phyloP scores from a whole-genome alignment of 1,284 basidiomycete species.

The Heterobasidion irregulare region DNA sequence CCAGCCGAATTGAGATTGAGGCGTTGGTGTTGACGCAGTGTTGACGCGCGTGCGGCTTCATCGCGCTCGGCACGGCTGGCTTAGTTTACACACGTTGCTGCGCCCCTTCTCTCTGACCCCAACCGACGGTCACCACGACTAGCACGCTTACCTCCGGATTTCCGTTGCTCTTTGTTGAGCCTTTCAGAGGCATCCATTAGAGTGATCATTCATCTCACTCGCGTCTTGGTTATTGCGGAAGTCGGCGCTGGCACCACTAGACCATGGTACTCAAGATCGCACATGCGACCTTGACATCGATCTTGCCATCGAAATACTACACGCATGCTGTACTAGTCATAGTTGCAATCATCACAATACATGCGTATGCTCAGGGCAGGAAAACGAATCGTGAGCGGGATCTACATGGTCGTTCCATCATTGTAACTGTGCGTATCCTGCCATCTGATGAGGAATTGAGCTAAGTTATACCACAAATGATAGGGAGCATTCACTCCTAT shows the following conservation, averaged over 20 bases:
- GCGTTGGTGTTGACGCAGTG: too few relatives aligned
- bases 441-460: background rate
- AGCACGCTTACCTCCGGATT: too few relatives aligned
- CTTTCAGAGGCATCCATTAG: too few relatives aligned
- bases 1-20: too few relatives aligned
- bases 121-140: too few relatives aligned
- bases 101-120: too few relatives aligned
- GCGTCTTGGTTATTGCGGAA: background rate
- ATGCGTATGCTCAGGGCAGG: constrained; percentile 58
- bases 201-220: too few relatives aligned
- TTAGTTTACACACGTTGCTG: too few relatives aligned
- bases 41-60: too few relatives aligned
- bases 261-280: constrained; percentile 27
- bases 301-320: constrained; percentile 31
- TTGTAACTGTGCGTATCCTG: constrained; percentile 48
- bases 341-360: constrained; percentile 35
- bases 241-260: background rate
- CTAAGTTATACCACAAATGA: background rate
- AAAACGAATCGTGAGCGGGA: constrained; percentile 63
- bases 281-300: constrained; percentile 17
- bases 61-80: too few relatives aligned
- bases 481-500: constrained; percentile 70
- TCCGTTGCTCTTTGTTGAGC: too few relatives aligned
- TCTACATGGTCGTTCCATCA: constrained; percentile 59
- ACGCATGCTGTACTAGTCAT: constrained; percentile 39